A percentile compares a stretch with the other conserved stretches of the same genome.
Evolutionary conservation across 371 early-diverging fungal genomes (phyloP).

Genomic region (Saksenaea oblongispora): DNA sequence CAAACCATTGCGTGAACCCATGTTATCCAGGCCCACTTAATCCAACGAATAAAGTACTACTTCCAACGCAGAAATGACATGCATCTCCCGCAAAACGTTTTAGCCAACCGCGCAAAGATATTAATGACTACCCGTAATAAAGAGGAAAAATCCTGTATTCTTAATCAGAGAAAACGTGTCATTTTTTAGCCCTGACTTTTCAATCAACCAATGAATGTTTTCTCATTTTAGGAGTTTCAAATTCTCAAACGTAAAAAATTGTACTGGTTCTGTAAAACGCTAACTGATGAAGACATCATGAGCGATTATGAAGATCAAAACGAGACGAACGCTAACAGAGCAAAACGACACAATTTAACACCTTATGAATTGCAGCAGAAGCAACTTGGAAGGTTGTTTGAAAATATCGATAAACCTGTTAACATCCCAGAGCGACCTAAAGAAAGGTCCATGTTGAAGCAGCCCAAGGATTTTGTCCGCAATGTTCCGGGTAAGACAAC

Average conservation of each 20-base stretch:
- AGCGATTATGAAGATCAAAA: neutral
- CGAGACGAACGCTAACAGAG: neutral
- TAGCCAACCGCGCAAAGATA: too few relatives aligned
- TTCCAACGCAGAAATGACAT: too few relatives aligned
- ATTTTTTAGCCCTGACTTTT: too few relatives aligned
- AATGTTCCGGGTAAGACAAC: slow-evolving; percentile 71
- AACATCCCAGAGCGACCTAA: slow-evolving; percentile 61
- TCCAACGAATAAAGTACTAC: too few relatives aligned
- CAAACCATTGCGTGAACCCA: too few relatives aligned
- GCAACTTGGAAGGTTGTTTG: slow-evolving; percentile 75
- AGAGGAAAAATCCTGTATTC: too few relatives aligned
- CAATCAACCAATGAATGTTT: too few relatives aligned
- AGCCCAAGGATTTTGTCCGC: slow-evolving; percentile 78
- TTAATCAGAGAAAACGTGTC: too few relatives aligned
- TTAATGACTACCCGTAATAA: too few relatives aligned
- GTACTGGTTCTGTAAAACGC: neutral
- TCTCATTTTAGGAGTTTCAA: too few relatives aligned
- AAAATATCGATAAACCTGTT: slow-evolving; percentile 81
- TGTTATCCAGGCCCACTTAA: too few relatives aligned
- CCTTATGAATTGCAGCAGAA: slow-evolving; percentile 57
- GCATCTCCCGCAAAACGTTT: too few relatives aligned
- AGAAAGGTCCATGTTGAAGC: slow-evolving; percentile 39
- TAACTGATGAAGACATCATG: neutral
- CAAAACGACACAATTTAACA: slow-evolving; percentile 45
- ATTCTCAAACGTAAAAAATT: neutral